Evolutionary conservation across 2,329 filamentous ascomycete genomes (phyloP).

Genomic region (Aspergillus novofumigatus): DNA sequence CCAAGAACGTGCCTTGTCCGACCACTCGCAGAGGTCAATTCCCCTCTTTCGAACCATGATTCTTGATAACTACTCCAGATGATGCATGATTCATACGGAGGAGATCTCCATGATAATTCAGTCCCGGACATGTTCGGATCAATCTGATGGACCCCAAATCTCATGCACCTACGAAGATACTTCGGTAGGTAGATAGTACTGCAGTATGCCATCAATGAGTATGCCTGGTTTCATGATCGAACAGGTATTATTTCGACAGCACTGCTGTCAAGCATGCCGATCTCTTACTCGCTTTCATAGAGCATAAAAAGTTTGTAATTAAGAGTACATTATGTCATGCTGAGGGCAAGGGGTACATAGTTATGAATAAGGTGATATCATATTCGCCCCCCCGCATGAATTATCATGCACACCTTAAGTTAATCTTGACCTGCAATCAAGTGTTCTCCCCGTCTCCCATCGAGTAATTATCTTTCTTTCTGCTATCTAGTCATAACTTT

Average conservation of each 20-base stretch:
- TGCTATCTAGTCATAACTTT: no score
- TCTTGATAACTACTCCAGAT: neutral
- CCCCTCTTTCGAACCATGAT: neutral
- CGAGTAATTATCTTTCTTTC: neutral
- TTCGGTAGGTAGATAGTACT: neutral
- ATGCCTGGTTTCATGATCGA: neutral
- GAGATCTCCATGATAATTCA: neutral
- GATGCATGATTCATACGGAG: neutral
- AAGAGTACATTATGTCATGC: neutral
- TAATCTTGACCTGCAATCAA: slow-evolving; percentile 5
- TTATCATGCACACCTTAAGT: slow-evolving; percentile 12
- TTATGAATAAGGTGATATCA: slow-evolving; percentile 7
- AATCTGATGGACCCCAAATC: neutral
- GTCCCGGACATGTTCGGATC: neutral
- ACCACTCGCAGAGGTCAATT: neutral
- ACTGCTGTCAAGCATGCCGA: neutral
- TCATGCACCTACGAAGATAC: no score
- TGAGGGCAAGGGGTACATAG: neutral
- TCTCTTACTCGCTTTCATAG: neutral
- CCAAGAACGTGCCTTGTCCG: neutral
- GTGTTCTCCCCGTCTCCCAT: neutral
- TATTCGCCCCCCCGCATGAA: slow-evolving; percentile 13
- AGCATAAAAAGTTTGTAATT: neutral
- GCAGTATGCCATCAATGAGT: no score
- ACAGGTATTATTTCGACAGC: neutral